Evolutionary conservation across 768 basidiomycete genomes (phyloP), one percentile per base, ranked within the genome.

Genomic region (Russula sp.): DNA sequence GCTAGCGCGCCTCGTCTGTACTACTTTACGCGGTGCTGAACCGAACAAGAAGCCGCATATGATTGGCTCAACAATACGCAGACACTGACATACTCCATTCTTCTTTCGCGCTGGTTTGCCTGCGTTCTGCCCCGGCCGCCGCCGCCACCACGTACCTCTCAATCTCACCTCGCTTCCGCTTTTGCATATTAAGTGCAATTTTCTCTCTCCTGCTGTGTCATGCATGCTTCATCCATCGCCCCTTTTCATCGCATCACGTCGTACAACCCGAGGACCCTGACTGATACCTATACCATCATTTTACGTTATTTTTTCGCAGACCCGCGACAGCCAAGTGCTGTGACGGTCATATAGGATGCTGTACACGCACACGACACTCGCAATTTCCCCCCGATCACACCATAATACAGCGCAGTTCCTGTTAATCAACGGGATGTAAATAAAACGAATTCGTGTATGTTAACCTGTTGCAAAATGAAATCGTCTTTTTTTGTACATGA

Each of bases 251-350:
- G 7, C 50, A 42, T 45, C 27, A 34, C 58, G 11, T 44, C 18
- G 14, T 44, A 35, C 42, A 53, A 45, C 7, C 31, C 42, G 13
- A 53, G 59, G 20, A 60, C 51, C n/a, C 50, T 22, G 59, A 59
- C 50, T 22, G 59, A 59, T 60, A 53, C 60, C 22, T 61, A 14
- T 45, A 61, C 42, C 40, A 27, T 52, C 51, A 53, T 16, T 34
- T 52, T 61, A 39, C 53, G 53, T 61, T 52, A 55, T 61, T 48
- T 13, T 10, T 20, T 18, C 60, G 35, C 53, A 57, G 31, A 5
- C 27, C 14, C n/a, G 54, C 4, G 27, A 55, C 31, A 44, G 7
- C 39, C 14, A 11, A 34, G 39, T 6, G n/a, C 35, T 13, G 11
- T 16, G 4, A 16, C 18, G 3, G 44, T 44, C 18, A 18, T 44